These are phyloP conservation scores for Cladorrhinum sp. DNA, from an alignment of 2,329 filamentous ascomycete species.

Conservation along the genomic window DNA sequence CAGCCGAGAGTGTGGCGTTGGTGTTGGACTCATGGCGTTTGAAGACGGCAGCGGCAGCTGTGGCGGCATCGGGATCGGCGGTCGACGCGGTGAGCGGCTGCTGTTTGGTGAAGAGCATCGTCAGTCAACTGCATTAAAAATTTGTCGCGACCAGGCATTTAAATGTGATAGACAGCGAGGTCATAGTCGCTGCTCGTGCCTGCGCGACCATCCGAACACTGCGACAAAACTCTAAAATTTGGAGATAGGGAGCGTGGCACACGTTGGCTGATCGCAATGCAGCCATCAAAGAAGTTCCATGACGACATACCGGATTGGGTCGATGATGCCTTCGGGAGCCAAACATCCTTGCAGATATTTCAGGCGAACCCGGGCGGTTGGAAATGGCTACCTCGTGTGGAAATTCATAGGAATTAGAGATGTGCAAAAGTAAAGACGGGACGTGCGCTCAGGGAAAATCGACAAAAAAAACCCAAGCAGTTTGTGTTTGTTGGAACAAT, in stretches of 20 bases:
- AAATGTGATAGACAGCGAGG: not conserved
- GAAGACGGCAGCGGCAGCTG: conserved; percentile 79
- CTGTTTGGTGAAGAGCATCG: conserved; percentile 13
- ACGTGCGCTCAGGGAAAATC: not conserved
- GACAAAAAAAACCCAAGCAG: not conserved
- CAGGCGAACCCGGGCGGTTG: conserved; percentile 15
- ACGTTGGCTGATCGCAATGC: not conserved
- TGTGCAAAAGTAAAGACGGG: not conserved
- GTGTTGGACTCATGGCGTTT: conserved; percentile 61
- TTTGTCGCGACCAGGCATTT: conserved; percentile 8
- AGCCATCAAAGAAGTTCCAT: conserved; percentile 25
- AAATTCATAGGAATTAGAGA: conserved; percentile 16
- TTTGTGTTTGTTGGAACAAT: not conserved
- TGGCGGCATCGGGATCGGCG: conserved; percentile 69
- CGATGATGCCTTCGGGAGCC: conserved; percentile 49
- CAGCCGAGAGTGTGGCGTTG: conserved; percentile 64
- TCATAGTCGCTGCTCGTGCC: not conserved
- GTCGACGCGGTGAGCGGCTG: conserved; percentile 64
- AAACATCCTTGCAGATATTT: conserved; percentile 42
- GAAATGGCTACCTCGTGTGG: conserved; percentile 14
- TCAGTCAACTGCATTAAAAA: conserved; percentile 3
- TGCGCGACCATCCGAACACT: not conserved
- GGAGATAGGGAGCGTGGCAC: not conserved
- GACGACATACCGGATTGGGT: conserved; percentile 47
- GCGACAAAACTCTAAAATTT: not conserved